A percentile compares a stretch with the other conserved stretches of the same genome.
Conservation (phyloP, 2,329 filamentous ascomycete species). For the Fusarium dimerum region DNA sequence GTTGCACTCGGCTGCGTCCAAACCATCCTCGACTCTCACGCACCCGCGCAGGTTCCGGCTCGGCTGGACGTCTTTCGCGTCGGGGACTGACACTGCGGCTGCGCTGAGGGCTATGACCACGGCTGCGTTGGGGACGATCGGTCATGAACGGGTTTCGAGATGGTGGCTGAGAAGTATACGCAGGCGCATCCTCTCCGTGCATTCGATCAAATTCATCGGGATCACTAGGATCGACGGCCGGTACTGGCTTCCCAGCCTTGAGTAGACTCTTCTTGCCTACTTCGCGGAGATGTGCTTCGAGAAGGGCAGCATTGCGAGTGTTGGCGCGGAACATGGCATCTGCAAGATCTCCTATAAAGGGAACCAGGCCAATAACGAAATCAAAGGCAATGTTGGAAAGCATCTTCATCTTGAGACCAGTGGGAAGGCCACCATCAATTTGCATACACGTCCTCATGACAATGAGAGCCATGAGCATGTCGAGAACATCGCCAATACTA, state of each 20-base stretch:
- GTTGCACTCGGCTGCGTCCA: conserved; percentile 30
- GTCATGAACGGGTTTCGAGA: conserved; percentile 27
- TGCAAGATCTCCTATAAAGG: conserved; percentile 73
- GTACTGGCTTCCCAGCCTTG: conserved; percentile 47
- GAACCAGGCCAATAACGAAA: conserved; percentile 72
- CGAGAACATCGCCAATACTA: conserved; percentile 74
- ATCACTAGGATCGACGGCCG: conserved; percentile 53
- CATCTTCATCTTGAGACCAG: conserved; percentile 67
- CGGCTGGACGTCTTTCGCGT: conserved; percentile 19
- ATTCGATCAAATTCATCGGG: conserved; percentile 51
- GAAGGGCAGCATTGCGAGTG: conserved; percentile 70
- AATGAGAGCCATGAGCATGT: conserved; percentile 72
- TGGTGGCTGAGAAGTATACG: conserved; percentile 29
- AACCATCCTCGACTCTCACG: conserved; percentile 30
- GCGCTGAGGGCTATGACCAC: conserved; percentile 4
- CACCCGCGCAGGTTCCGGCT: conserved; percentile 32
- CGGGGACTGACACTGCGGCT: conserved; percentile 9
- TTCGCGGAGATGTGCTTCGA: conserved; percentile 68
- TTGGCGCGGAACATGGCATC: conserved; percentile 76
- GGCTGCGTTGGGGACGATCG: conserved; percentile 19
- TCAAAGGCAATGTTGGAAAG: conserved; percentile 76
- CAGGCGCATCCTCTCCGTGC: conserved; percentile 29
- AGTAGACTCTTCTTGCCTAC: conserved; percentile 62
- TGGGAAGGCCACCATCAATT: conserved; percentile 75
- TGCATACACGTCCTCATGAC: conserved; percentile 72